These are phyloP conservation scores for Neurospora hispaniola DNA, from an alignment of 495 filamentous ascomycete genomes.

Conservation along the genomic window DNA sequence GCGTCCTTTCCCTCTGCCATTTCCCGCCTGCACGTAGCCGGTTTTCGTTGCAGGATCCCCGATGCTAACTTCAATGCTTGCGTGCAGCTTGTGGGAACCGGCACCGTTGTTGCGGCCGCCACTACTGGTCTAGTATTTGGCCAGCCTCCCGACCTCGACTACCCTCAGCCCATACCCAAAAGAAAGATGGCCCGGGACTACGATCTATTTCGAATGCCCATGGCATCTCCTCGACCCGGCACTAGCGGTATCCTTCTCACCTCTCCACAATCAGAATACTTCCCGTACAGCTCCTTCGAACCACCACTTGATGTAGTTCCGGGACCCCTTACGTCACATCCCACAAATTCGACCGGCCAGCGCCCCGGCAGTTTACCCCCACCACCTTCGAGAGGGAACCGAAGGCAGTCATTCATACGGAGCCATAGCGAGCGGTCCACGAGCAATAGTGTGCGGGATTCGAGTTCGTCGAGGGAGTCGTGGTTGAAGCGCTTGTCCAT, in stretches of 20 bases:
- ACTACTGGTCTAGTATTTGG: constrained; percentile 45
- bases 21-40: constrained; percentile 6
- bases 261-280: constrained; percentile 24
- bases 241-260: constrained; percentile 24
- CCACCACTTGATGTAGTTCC: constrained; percentile 14
- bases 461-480: constrained; percentile 50
- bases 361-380: constrained; percentile 14
- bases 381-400: constrained; percentile 22
- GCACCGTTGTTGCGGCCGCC: constrained; percentile 49
- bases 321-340: constrained; percentile 20
- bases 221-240: constrained; percentile 29
- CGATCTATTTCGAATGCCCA: constrained; percentile 24
- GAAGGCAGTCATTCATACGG: constrained; percentile 38
- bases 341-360: constrained; percentile 19
- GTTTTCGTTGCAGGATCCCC: not conserved
- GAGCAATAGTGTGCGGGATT: constrained; percentile 33
- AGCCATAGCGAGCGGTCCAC: constrained; percentile 26
- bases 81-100: constrained; percentile 44
- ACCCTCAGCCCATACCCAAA: constrained; percentile 20
- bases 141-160: constrained; percentile 30
- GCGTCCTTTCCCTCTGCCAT: not conserved
- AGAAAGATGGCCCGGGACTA: constrained; percentile 34
- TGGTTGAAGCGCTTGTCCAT: constrained; percentile 69
- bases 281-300: constrained; percentile 23
- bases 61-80: constrained; percentile 10